These are phyloP conservation scores for Didymella segeticola DNA, from an alignment of 2,329 filamentous ascomycete species.

Conservation along the genomic window DNA sequence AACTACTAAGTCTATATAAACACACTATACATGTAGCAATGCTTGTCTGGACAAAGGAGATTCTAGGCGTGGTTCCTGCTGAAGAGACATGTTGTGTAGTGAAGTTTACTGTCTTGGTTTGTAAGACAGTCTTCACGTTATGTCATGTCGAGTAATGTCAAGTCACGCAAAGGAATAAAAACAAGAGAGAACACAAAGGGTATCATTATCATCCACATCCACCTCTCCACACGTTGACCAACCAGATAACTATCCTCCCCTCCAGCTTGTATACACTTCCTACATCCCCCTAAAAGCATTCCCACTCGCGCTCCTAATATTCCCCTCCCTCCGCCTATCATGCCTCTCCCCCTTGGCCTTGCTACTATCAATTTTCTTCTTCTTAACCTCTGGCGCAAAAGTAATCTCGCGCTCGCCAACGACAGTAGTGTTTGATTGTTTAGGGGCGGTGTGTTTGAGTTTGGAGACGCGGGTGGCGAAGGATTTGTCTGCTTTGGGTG, in stretches of 20 bases:
- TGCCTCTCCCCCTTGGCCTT: slow-evolving; percentile 39
- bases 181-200: too few relatives aligned
- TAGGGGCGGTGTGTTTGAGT: slow-evolving; percentile 39
- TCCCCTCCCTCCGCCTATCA: slow-evolving; percentile 55
- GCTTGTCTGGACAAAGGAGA: too few relatives aligned
- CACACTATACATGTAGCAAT: too few relatives aligned
- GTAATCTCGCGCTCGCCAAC: slow-evolving; percentile 69
- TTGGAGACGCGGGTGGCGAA: slow-evolving; percentile 63
- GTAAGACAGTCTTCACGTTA: too few relatives aligned
- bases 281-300: slow-evolving; percentile 76
- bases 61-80: too few relatives aligned
- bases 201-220: not conserved
- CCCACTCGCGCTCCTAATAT: slow-evolving; percentile 74
- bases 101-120: too few relatives aligned
- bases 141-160: too few relatives aligned
- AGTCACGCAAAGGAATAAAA: too few relatives aligned
- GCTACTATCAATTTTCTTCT: slow-evolving; percentile 36
- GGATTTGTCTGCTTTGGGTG: slow-evolving; percentile 58
- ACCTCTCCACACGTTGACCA: not conserved
- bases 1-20: too few relatives aligned
- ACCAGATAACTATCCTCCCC: not conserved
- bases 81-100: too few relatives aligned
- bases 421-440: slow-evolving; percentile 37
- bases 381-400: slow-evolving; percentile 70
- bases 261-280: not conserved